phyloP scores from a whole-genome alignment of 2,329 filamentous ascomycete genomes.

The Ceratocystis harringtonii region DNA sequence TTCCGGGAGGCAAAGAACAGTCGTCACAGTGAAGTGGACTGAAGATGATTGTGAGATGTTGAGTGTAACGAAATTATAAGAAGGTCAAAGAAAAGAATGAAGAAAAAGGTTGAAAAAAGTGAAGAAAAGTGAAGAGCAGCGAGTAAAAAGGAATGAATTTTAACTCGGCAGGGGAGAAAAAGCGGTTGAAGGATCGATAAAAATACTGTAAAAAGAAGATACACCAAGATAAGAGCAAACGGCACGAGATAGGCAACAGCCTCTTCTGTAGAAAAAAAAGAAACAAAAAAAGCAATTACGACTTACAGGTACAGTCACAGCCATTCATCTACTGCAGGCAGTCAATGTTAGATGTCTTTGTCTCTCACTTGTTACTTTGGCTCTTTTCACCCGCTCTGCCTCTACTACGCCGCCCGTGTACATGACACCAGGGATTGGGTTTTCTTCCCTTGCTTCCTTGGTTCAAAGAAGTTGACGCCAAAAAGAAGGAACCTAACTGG shows the following conservation, averaged over 20 bases:
- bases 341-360: too few relatives aligned
- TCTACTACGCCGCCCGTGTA: too few relatives aligned
- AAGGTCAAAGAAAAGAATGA: slow-evolving; percentile 11
- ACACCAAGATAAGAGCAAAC: not conserved
- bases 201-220: slow-evolving; percentile 18
- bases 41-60: not conserved
- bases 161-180: not conserved
- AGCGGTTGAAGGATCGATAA: not conserved
- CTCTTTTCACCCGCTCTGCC: too few relatives aligned
- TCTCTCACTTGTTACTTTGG: too few relatives aligned
- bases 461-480: too few relatives aligned
- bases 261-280: not conserved
- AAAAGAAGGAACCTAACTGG: too few relatives aligned
- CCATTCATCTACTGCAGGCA: too few relatives aligned
- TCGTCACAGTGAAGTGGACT: slow-evolving; percentile 9
- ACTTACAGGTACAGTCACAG: not conserved
- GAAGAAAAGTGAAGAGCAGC: slow-evolving; percentile 5
- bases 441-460: too few relatives aligned
- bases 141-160: slow-evolving; percentile 20
- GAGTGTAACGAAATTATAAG: slow-evolving; percentile 1
- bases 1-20: slow-evolving; percentile 4
- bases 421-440: too few relatives aligned
- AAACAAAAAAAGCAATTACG: not conserved
- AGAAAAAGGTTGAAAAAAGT: slow-evolving; percentile 17
- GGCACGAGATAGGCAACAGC: not conserved